phyloP scores from a whole-genome alignment of 768 basidiomycete genomes.

The Symmetrospora coprosmae region DNA sequence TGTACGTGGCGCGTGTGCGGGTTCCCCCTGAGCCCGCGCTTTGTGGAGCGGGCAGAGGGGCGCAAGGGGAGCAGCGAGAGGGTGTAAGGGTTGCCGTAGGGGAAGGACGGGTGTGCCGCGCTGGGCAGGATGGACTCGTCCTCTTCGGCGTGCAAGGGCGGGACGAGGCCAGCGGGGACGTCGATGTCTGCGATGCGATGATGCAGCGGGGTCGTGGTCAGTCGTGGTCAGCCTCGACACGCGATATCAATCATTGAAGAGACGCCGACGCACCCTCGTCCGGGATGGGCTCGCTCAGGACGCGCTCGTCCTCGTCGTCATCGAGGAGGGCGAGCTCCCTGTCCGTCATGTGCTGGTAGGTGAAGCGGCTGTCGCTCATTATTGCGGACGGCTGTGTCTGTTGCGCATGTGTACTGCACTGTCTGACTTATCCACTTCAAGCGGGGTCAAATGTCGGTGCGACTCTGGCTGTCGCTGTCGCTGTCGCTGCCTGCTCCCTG shows the following conservation, averaged over 20 bases:
- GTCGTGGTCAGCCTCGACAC: too few relatives aligned
- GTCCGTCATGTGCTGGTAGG: conserved; percentile 19
- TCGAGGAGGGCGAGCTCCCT: not conserved
- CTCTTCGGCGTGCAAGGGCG: conserved; percentile 31
- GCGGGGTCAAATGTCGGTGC: not conserved
- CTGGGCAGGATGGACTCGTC: conserved; percentile 30
- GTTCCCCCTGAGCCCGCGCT: conserved; percentile 15
- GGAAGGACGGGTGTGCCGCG: conserved; percentile 30
- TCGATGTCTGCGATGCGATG: conserved; percentile 27
- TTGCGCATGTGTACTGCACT: not conserved
- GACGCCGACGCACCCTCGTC: conserved; percentile 1
- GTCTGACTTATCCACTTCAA: too few relatives aligned
- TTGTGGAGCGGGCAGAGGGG: conserved; percentile 12
- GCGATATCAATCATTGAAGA: too few relatives aligned
- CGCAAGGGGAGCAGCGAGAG: not conserved
- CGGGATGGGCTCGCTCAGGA: conserved; percentile 7
- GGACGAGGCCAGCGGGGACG: conserved; percentile 27
- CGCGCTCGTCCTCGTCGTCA: not conserved
- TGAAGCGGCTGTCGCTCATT: conserved; percentile 18
- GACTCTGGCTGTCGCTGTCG: not conserved
- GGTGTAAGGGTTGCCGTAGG: conserved; percentile 33
- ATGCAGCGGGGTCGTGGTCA: too few relatives aligned
- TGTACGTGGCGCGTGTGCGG: conserved; percentile 21
- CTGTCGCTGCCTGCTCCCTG: not conserved
- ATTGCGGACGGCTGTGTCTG: not conserved